Evolutionary conservation across 345 rosid genomes (phyloP), one percentile per base, ranked within the genome.

Genomic region (Diplotaxis tenuifolia): DNA sequence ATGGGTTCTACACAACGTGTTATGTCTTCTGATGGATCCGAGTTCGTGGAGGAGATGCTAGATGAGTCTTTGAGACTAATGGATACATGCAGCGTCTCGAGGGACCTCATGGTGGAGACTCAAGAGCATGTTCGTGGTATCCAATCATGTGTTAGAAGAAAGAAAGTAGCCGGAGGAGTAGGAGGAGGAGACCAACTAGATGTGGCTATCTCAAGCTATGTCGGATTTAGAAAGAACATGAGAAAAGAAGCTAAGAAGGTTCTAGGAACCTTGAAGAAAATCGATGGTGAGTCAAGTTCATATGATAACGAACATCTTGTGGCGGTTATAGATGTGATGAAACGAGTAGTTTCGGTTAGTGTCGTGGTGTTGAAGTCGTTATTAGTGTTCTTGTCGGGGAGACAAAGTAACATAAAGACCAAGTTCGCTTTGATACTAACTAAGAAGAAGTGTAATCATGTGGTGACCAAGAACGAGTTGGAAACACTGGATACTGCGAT

Each of bases 111-210:
- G 75, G 70, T 75, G 29, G 81, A 82, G 57, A 70, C 82, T 29
- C 84, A 56, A 1, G 91, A 90, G 42, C 83, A 77, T 19, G 73
- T 82, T 62, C 90, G 72, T 62, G 80, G 64, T 12, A 83, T 90
- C 65, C 87, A 87, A 32, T 90, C 89, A 2, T 80, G 87, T 5
- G 50, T 86, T 15, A 80, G 93, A 9, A 75, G 96, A 71, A 86
- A 86, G 70, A 87, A 81, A 49, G 75, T 82, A 11, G 78, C 76
- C 52, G 71, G 80, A 40, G 47, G 28, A 25, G 28, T 1, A 0
- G 79, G 81, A 65, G 54, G 72, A 63, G 62, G 11, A 31, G 40
- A 70, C 2, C 71, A 65, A 25, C 34, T 81, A 1, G 78, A 82
- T 71, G 67, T 40, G 4, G 47, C 49, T 22, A 28, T 80, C 25